Evolutionary conservation across 1,284 basidiomycete genomes (phyloP), one percentile per base, ranked within the genome.

Genomic region (Veloporphyrellus conicus): DNA sequence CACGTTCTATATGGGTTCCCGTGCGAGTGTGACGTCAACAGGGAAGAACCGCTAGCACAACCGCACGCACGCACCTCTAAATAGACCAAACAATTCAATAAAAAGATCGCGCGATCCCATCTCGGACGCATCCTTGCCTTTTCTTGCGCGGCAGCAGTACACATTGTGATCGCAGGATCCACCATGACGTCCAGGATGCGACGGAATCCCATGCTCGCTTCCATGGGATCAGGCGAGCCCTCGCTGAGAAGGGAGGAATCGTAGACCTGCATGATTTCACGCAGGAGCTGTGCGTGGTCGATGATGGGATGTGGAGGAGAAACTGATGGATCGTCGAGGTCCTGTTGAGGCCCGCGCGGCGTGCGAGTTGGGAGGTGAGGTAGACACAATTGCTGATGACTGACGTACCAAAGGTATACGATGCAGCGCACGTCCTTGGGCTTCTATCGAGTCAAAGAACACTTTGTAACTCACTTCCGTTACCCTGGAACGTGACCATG

Each of bases 241-340:
- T 82, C 79, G 33, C 78, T 76, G 7, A 87, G 71, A 27, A 93
- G 74, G 0, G 90, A 91, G 0, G 87, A 86, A 40, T 90, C 83
- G 64, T 94, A 93, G 8, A 96, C 90, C 0, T 76, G 68, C 78
- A 94, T 87, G 56, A 96, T 84, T 62, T 96, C 92, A 20, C 88
- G 83, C 6, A 96, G 74, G 49, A 90, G 82, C 55, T 90, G 87
- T 0, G 80, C 76, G 38, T 93, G 83, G 57, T 94, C 90, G 36
- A 92, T 78, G 22, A 96, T 80, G 0, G 78, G 71, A 7, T 86
- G 70, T 0, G 93, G 91, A 1, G 92, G 86, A 0, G 84, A 79
- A 6, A 94, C 74, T 11, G 84, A 83, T 1, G 77, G 71, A 53
- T 94, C 90, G 38, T 91, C 84, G 5, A 82, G 74, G 37, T 83